Percentiles rank a stretch among this genome's conserved stretches.
Evolutionary conservation across 768 basidiomycete species (phyloP).

Genomic region (Lentinula guzmanii): DNA sequence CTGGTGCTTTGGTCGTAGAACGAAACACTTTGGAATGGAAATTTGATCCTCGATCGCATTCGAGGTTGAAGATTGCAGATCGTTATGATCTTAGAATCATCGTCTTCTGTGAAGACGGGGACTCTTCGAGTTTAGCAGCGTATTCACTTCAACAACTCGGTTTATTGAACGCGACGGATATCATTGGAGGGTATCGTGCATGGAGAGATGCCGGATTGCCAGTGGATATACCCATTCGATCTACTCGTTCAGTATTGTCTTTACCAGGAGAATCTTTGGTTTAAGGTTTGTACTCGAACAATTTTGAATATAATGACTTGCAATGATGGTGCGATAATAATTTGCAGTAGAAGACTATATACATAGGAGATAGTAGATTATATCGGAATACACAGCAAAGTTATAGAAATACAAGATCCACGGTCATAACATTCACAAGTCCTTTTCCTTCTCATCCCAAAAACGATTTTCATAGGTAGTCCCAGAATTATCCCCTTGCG

Average conservation of each 20-base stretch:
- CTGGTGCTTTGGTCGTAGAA: constrained; percentile 68
- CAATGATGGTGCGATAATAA: no score
- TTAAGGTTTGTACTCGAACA: not conserved
- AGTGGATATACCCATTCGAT: constrained; percentile 26
- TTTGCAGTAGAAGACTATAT: no score
- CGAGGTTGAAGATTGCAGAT: constrained; percentile 60
- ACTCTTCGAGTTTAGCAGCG: constrained; percentile 69
- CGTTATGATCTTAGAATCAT: constrained; percentile 72
- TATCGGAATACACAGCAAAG: no score
- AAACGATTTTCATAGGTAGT: constrained; percentile 13
- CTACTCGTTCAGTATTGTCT: not conserved
- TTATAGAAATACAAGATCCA: no score
- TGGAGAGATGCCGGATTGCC: constrained; percentile 69
- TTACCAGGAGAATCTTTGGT: not conserved
- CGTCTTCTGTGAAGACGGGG: constrained; percentile 70
- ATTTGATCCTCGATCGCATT: constrained; percentile 63
- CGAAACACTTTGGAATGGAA: constrained; percentile 77
- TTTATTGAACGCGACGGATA: constrained; percentile 68
- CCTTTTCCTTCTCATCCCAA: no score
- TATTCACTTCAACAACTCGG: constrained; percentile 64
- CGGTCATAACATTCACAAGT: no score
- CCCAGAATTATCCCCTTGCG: no score
- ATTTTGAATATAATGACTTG: no score
- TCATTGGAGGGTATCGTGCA: constrained; percentile 66
- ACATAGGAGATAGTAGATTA: no score